Percentiles rank a stretch among this genome's conserved stretches.
These are phyloP conservation scores for Dioscorea zingiberensis DNA, from an alignment of 106 monocot genomes.

Conservation along the genomic window DNA sequence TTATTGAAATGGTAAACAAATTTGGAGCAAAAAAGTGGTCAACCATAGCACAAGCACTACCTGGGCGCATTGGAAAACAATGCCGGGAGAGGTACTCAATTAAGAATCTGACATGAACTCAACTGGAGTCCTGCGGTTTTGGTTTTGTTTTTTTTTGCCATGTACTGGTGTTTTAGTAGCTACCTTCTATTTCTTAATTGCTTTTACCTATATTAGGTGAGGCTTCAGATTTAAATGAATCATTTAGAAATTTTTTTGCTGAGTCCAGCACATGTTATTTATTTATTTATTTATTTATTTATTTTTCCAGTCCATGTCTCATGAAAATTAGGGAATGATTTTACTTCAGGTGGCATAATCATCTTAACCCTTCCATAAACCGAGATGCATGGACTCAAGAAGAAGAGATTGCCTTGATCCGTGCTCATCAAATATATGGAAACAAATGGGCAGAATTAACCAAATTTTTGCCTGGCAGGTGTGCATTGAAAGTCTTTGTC, in stretches of 20 bases:
- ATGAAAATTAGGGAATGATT: background rate
- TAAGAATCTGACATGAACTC: background rate
- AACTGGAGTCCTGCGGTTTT: no score
- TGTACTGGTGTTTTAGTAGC: no score
- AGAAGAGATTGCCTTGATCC: constrained; percentile 67
- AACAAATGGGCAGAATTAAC: constrained; percentile 80
- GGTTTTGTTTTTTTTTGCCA: no score
- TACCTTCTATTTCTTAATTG: no score
- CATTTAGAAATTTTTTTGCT: no score
- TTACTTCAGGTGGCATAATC: constrained; percentile 64
- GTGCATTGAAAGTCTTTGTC: background rate
- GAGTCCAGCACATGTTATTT: no score
- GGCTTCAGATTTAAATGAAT: no score
- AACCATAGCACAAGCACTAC: constrained; percentile 73
- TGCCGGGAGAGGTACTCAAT: constrained; percentile 47
- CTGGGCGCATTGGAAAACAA: constrained; percentile 96
- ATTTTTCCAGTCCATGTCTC: no score
- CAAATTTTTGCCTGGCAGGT: constrained; percentile 76
- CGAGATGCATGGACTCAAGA: constrained; percentile 79
- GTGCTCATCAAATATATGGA: constrained; percentile 65
- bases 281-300: no score
- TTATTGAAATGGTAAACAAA: constrained; percentile 73
- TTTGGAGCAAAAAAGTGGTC: constrained; percentile 93
- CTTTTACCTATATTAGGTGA: no score
- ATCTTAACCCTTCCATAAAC: constrained; percentile 74